phyloP scores from a whole-genome alignment of 805 yeast species.

The Hanseniaspora occidentalis region DNA sequence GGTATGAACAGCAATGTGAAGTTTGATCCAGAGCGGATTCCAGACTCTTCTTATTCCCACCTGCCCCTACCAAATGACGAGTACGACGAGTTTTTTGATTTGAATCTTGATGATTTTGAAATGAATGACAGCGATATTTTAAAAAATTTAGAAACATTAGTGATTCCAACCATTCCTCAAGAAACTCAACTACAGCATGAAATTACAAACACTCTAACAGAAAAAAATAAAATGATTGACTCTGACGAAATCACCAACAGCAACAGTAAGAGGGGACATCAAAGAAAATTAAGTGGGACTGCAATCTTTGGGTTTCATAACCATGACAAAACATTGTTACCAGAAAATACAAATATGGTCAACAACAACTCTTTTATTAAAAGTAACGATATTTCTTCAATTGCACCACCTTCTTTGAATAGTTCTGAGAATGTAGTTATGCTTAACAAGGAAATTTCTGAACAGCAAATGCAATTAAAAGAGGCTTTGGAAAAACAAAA shows the following conservation, averaged over 20 bases:
- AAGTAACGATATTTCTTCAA: no score
- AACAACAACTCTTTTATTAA: no score
- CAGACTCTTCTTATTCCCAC: neutral
- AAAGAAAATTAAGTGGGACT: slow-evolving; percentile 61
- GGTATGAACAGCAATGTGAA: neutral
- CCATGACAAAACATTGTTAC: slow-evolving; percentile 41
- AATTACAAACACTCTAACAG: neutral
- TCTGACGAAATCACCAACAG: no score
- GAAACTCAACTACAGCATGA: neutral
- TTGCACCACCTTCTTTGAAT: no score
- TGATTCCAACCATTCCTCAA: neutral
- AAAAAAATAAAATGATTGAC: neutral
- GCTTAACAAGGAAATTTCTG: slow-evolving; percentile 9
- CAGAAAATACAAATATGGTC: neutral
- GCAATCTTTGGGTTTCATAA: slow-evolving; percentile 66
- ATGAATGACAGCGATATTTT: neutral
- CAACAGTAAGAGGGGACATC: slow-evolving; percentile 24
- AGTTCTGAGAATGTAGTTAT: neutral
- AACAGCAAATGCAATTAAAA: slow-evolving; percentile 19
- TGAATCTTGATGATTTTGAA: neutral
- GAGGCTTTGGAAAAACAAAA: slow-evolving; percentile 20
- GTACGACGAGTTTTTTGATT: neutral
- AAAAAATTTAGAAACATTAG: neutral
- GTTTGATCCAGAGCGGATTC: neutral
- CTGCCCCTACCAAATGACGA: neutral